phyloP scores from a whole-genome alignment of 2,329 filamentous ascomycete species.

The Fusarium circinatum region DNA sequence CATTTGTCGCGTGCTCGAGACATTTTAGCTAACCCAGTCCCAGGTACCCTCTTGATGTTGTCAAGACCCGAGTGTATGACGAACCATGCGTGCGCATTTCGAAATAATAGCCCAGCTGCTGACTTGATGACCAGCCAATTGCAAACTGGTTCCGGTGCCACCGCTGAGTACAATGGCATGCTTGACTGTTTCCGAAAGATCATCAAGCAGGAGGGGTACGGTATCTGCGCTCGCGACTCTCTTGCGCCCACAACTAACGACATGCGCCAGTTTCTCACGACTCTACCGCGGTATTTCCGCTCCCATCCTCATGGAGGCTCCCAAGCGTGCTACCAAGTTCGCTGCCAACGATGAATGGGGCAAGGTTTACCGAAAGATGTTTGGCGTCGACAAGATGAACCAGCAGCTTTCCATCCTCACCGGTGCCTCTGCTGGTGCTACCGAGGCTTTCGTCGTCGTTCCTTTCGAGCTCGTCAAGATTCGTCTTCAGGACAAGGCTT shows the following conservation, averaged over 20 bases:
- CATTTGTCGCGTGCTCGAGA: conserved; percentile 36
- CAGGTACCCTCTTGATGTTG: conserved; percentile 98
- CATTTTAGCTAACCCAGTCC: conserved; percentile 28
- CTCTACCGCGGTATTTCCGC: conserved; percentile 96
- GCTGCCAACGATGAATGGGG: conserved; percentile 99
- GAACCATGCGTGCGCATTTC: conserved; percentile 33
- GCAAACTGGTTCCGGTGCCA: conserved; percentile 77
- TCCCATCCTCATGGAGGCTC: conserved; percentile 96
- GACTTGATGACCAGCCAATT: conserved; percentile 72
- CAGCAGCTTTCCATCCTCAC: conserved; percentile 93
- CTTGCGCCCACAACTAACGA: conserved; percentile 30
- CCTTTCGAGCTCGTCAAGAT: conserved; percentile 99
- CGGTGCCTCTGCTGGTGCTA: conserved; percentile 92
- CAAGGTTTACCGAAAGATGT: conserved; percentile 87
- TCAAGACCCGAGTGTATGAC: conserved; percentile 95
- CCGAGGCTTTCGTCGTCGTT: conserved; percentile 95
- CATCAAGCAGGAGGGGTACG: conserved; percentile 91
- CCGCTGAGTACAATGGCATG: conserved; percentile 97
- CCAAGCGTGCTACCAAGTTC: conserved; percentile 96
- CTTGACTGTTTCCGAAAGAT: conserved; percentile 98
- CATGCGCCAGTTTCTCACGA: conserved; percentile 75
- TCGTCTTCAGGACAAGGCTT: conserved; percentile 93
- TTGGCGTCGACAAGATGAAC: conserved; percentile 87
- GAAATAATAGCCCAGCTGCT: conserved; percentile 18
- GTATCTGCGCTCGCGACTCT: conserved; percentile 13